Conservation (phyloP, 306 rosid species). For the Cicer judaicum region DNA sequence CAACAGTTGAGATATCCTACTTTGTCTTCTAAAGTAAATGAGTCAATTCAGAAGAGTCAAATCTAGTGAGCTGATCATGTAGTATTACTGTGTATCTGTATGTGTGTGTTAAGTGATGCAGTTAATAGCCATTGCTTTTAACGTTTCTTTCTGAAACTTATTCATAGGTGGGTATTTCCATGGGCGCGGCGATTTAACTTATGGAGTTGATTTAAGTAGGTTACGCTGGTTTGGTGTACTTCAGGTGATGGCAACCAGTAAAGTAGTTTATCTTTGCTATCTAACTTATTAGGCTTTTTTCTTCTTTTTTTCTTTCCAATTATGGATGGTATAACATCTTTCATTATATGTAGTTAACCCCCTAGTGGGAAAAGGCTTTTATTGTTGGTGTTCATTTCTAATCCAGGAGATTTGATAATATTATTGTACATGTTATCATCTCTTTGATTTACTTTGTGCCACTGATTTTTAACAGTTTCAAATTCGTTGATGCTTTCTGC, state of each 20-base stretch:
- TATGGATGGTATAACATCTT: not conserved
- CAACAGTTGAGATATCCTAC: not conserved
- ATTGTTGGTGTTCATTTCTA: conserved; percentile 4
- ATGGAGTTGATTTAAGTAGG: conserved; percentile 74
- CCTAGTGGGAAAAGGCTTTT: not conserved
- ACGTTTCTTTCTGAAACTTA: conserved; percentile 47
- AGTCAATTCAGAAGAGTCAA: not conserved
- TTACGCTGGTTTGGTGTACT: conserved; percentile 79
- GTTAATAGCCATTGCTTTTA: conserved; percentile 27
- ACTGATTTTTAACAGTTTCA: conserved; percentile 16
- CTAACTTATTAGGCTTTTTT: conserved; percentile 26
- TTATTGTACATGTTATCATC: conserved; percentile 8
- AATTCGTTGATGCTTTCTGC: conserved; percentile 19
- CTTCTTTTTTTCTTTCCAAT: not conserved
- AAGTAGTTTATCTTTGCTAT: conserved; percentile 24
- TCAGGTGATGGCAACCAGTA: conserved; percentile 56
- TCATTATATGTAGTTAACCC: not conserved
- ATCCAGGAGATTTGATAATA: conserved; percentile 23
- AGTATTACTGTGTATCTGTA: not conserved
- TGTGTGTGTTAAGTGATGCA: not conserved
- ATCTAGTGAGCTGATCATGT: not conserved
- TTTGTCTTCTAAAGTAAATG: not conserved
- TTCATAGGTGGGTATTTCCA: conserved; percentile 81
- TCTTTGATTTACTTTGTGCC: conserved; percentile 14
- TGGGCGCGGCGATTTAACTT: conserved; percentile 64